Base-by-base conservation (phyloP, 1,284 basidiomycete species). In the Malassezia equina region DNA sequence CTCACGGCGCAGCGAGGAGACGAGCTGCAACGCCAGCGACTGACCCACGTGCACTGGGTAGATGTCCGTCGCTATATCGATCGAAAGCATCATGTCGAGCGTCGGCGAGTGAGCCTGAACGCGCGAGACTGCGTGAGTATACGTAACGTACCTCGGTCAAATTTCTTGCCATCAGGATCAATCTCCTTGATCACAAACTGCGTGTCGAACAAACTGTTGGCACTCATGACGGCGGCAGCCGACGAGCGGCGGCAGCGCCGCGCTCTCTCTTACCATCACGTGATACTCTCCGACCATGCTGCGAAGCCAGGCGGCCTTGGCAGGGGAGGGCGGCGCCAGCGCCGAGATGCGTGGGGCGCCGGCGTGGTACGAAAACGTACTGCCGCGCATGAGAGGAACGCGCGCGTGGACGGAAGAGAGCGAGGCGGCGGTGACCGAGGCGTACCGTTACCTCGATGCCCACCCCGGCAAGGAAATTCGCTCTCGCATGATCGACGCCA, bases 391-490 rank as follows among this genome's bases (percentile, higher is more conserved):
- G 31, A 51, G 54, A 7, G 48, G 49, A 5, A 60, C 64, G 27
- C 69, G 71, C 4, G n/a, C 51, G 15, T 79, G 78, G 78, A 62
- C 75, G 0, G 28, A 54, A 0, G 58, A 67, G 8, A 75, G 77
- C 52, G 78, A 79, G 48, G 64, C 65, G 45, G 56, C 61, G 21
- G 58, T 70, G 19, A 56, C 91, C 2, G 93, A 98, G 74, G 91
- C 94, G 0, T 98, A 84, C 73, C 82, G 81, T 0, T 95, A 95
- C 75, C 82, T 91, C 42, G 83, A 83, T 17, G 81, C 86, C 0
- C 84, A 84, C 47, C 88, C 88, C 0, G 94, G 94, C 17, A 96
- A 98, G 75, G 93, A 96, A 64, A 86, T 98, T 58, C 84, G 94
- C 12, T 80, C 84, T 0, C 81, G 85, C 60, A 81, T 99, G 71